Evolutionary conservation across 2,329 filamentous ascomycete genomes (phyloP).

Genomic region (Dactylellina drechsleri): DNA sequence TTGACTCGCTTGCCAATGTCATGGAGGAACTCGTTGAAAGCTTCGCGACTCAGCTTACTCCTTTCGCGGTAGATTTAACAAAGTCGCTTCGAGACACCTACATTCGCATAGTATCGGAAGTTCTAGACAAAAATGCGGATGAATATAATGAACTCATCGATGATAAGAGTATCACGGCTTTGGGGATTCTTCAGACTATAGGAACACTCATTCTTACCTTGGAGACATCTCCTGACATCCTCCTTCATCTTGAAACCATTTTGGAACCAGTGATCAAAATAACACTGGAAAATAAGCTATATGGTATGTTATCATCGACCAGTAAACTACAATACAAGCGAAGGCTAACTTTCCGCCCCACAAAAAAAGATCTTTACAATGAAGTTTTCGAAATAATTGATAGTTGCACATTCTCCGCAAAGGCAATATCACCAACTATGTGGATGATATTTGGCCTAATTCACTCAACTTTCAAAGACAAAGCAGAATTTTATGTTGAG

Average conservation of each 20-base stretch:
- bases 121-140: conserved; percentile 84
- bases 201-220: conserved; percentile 95
- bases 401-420: conserved; percentile 97
- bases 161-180: conserved; percentile 97
- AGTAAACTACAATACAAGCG: not conserved
- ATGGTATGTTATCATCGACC: conserved; percentile 71
- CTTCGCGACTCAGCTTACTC: conserved; percentile 94
- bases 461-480: conserved; percentile 95
- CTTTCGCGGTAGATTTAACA: conserved; percentile 93
- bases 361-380: conserved; percentile 81
- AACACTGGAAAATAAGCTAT: conserved; percentile 96
- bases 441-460: conserved; percentile 98
- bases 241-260: conserved; percentile 92
- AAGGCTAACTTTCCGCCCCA: conserved; percentile 55
- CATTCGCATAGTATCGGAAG: conserved; percentile 87
- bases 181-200: conserved; percentile 96
- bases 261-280: conserved; percentile 97
- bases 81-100: conserved; percentile 97
- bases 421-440: conserved; percentile 94
- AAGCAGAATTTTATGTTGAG: conserved; percentile 95
- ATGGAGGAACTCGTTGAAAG: conserved; percentile 99
- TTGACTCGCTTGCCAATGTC: conserved; percentile 95
- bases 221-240: conserved; percentile 94
- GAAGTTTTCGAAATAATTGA: conserved; percentile 99
- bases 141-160: conserved; percentile 88